Percentiles rank a stretch among this genome's conserved stretches.
Evolutionary conservation across 2,329 filamentous ascomycete species (phyloP).

Genomic region (Aureobasidium sp.): DNA sequence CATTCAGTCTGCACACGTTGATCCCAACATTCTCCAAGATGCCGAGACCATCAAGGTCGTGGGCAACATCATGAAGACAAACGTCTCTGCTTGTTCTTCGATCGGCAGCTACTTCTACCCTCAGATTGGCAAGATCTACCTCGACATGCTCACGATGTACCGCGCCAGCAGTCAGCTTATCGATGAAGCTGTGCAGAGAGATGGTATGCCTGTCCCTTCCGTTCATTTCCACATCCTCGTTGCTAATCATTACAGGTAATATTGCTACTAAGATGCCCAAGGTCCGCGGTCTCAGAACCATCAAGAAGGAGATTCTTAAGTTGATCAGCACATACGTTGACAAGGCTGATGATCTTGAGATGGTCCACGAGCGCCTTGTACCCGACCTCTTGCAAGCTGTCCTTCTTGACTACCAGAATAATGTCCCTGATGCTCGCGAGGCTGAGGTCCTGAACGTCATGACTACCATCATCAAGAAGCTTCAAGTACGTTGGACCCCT

Average conservation of each 20-base stretch:
- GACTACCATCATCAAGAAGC: conserved; percentile 93
- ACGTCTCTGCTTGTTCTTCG: conserved; percentile 95
- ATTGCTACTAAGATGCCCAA: conserved; percentile 97
- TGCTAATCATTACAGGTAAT: conserved; percentile 53
- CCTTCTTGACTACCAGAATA: conserved; percentile 91
- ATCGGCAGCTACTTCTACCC: conserved; percentile 97
- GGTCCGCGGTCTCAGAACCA: conserved; percentile 87
- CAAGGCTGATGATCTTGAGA: conserved; percentile 91
- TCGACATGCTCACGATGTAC: conserved; percentile 99
- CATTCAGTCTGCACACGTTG: conserved; percentile 76
- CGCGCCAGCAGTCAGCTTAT: conserved; percentile 94
- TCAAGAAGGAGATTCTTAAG: conserved; percentile 99
- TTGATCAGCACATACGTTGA: conserved; percentile 97
- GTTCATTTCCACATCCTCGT: no score
- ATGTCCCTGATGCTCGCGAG: conserved; percentile 90
- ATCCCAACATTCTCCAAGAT: conserved; percentile 83
- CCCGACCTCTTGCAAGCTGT: conserved; percentile 93
- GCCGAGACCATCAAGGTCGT: conserved; percentile 96
- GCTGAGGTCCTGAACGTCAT: conserved; percentile 96
- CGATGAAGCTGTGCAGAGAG: conserved; percentile 79
- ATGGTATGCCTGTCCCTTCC: conserved; percentile 50
- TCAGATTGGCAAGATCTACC: conserved; percentile 93
- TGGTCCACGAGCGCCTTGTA: conserved; percentile 88
- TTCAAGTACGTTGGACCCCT: conserved; percentile 70
- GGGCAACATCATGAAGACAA: conserved; percentile 99